These are phyloP conservation scores for Trichosanthes truncata DNA, from an alignment of 306 rosid genomes.

Conservation along the genomic window DNA sequence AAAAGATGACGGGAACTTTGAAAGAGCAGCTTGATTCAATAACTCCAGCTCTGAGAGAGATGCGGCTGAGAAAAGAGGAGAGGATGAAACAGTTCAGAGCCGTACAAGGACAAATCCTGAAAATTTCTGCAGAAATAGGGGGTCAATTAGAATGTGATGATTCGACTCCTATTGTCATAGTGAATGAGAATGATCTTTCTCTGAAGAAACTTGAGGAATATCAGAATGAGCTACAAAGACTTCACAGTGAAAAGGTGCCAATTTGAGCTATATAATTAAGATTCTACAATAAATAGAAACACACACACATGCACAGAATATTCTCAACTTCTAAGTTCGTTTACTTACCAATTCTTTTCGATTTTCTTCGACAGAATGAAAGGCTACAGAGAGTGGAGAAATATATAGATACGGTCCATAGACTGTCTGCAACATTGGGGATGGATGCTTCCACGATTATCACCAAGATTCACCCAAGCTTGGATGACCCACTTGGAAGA, in stretches of 20 bases:
- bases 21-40: conserved; percentile 92
- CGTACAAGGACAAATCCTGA: conserved; percentile 68
- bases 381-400: conserved; percentile 69
- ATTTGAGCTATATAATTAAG: neutral
- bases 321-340: conserved; percentile 12
- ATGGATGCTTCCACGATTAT: conserved; percentile 64
- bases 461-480: conserved; percentile 72
- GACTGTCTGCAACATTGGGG: conserved; percentile 72
- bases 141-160: conserved; percentile 42
- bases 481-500: conserved; percentile 58
- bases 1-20: conserved; percentile 72
- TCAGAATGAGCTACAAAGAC: conserved; percentile 64
- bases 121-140: conserved; percentile 73
- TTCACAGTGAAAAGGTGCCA: conserved; percentile 67
- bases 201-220: conserved; percentile 79
- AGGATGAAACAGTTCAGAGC: conserved; percentile 67
- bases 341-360: conserved; percentile 7
- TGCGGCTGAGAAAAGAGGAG: conserved; percentile 79
- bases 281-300: neutral
- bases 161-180: conserved; percentile 27
- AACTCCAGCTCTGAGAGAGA: conserved; percentile 74
- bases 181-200: conserved; percentile 82
- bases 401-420: conserved; percentile 46
- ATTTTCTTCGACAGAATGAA: conserved; percentile 46
- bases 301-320: neutral